These are phyloP conservation scores for Harringtonia lauricola DNA, from an alignment of 2,329 filamentous ascomycete genomes.

Conservation along the genomic window DNA sequence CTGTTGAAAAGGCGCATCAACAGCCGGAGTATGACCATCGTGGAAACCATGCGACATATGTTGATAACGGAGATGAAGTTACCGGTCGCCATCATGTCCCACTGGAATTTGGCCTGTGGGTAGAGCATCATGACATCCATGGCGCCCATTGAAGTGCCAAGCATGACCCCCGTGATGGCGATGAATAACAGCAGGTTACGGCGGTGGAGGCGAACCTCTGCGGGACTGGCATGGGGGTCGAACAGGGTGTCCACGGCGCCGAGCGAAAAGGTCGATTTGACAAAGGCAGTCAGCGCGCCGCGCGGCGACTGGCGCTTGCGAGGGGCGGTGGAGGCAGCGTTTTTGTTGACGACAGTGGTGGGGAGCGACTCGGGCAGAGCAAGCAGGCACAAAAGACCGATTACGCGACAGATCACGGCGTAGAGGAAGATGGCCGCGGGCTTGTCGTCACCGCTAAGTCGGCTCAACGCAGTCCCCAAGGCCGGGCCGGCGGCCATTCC, in stretches of 20 bases:
- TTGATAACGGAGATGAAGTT: slow-evolving; percentile 1
- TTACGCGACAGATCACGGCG: background rate
- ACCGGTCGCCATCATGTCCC: background rate
- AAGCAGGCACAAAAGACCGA: background rate
- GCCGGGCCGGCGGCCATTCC: slow-evolving; percentile 1
- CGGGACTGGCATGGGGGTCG: background rate
- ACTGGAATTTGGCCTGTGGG: slow-evolving; percentile 1
- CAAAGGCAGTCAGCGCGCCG: background rate
- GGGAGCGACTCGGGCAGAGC: background rate
- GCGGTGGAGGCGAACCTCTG: background rate
- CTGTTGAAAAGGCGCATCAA: background rate
- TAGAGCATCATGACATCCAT: slow-evolving; percentile 4
- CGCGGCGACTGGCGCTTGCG: background rate
- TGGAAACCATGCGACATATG: background rate
- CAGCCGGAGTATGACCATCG: background rate
- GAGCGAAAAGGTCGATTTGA: background rate
- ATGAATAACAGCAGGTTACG: background rate
- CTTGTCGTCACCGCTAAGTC: background rate
- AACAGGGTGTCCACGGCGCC: background rate
- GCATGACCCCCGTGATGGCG: background rate
- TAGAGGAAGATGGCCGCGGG: slow-evolving; percentile 1
- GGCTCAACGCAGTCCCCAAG: slow-evolving; percentile 1
- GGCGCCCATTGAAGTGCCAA: background rate
- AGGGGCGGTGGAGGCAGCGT: background rate
- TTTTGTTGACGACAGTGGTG: background rate